Conservation (phyloP, 805 yeast genomes). For the Candida manassasensis region DNA sequence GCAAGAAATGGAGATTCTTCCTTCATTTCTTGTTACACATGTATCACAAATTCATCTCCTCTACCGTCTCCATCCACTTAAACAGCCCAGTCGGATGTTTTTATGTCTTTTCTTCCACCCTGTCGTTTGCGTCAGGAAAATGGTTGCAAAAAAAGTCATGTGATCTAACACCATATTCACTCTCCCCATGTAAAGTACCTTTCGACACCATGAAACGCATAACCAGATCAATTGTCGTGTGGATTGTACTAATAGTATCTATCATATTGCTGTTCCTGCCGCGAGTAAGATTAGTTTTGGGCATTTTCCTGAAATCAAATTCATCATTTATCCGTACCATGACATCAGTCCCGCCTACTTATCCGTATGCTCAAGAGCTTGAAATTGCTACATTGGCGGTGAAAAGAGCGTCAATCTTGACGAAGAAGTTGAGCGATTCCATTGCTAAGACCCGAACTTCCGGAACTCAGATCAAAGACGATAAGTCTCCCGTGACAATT, state of each 20-base stretch:
- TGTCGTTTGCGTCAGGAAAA: no score
- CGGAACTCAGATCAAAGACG: conserved; percentile 70
- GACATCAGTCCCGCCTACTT: conserved; percentile 9
- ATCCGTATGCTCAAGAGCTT: conserved; percentile 58
- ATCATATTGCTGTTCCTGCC: conserved; percentile 47
- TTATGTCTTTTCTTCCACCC: no score
- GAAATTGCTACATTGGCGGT: conserved; percentile 86
- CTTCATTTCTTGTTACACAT: no score
- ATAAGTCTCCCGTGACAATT: conserved; percentile 90
- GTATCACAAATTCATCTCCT: no score
- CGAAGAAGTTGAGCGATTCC: conserved; percentile 60
- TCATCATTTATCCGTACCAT: neutral
- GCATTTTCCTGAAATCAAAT: neutral
- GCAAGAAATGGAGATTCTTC: no score
- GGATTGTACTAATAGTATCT: conserved; percentile 45
- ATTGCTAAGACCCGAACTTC: conserved; percentile 43
- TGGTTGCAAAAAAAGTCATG: neutral
- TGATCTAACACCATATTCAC: conserved; percentile 1
- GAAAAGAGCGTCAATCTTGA: conserved; percentile 74
- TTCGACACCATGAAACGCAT: neutral
- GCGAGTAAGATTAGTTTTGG: neutral
- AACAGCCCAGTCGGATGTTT: no score
- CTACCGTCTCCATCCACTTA: no score
- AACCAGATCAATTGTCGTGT: conserved; percentile 41
- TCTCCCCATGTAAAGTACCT: no score